Conservation (phyloP, 306 rosid species). For the Abrus precatorius region DNA sequence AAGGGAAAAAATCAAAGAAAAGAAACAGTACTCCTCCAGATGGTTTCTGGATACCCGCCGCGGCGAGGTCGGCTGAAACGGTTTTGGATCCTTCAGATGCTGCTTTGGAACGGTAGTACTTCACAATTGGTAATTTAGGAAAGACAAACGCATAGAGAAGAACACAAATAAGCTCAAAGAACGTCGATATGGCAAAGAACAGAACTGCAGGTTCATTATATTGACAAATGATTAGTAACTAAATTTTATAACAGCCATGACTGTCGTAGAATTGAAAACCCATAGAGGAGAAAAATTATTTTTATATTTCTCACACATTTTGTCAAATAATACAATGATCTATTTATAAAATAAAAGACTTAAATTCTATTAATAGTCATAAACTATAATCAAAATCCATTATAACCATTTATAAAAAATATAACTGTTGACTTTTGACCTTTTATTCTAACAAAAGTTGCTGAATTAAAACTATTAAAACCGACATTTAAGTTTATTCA, state of each 20-base stretch:
- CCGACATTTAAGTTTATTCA: too few relatives aligned
- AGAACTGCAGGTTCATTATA: slow-evolving; percentile 66
- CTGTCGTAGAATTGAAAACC: neutral
- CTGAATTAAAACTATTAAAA: too few relatives aligned
- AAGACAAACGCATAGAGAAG: slow-evolving; percentile 74
- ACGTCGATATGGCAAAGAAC: slow-evolving; percentile 75
- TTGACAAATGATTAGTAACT: slow-evolving; percentile 21
- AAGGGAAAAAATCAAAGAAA: neutral
- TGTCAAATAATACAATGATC: too few relatives aligned
- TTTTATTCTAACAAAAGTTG: too few relatives aligned
- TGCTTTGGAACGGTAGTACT: slow-evolving; percentile 85
- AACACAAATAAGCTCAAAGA: slow-evolving; percentile 76
- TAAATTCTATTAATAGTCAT: too few relatives aligned
- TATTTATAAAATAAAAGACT: too few relatives aligned
- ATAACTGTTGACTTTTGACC: too few relatives aligned
- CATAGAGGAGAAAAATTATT: too few relatives aligned
- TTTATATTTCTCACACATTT: too few relatives aligned
- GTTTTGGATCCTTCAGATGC: slow-evolving; percentile 91
- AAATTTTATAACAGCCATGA: slow-evolving; percentile 8
- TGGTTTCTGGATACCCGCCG: slow-evolving; percentile 69
- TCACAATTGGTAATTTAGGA: slow-evolving; percentile 80
- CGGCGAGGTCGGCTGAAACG: slow-evolving; percentile 88
- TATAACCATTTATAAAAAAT: too few relatives aligned
- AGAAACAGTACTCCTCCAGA: slow-evolving; percentile 46
- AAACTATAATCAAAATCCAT: too few relatives aligned